Evolutionary conservation across 148 eudicot species (phyloP).

Genomic region (Rhododendron mucronatum): DNA sequence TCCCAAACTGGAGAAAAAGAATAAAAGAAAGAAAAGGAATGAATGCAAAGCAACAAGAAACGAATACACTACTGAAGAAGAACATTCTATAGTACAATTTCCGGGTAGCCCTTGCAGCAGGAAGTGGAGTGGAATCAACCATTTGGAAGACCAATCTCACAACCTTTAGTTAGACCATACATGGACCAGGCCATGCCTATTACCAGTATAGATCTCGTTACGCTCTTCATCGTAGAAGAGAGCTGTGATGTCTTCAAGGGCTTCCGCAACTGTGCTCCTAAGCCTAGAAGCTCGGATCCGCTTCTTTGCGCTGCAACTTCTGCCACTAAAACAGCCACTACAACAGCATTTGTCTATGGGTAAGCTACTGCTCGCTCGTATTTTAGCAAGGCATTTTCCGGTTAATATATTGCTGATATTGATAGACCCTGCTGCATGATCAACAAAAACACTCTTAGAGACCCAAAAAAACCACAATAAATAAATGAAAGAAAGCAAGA

Average conservation of each 20-base stretch:
- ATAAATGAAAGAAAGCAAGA: conserved; percentile 3
- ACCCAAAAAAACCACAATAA: neutral
- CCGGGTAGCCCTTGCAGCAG: neutral
- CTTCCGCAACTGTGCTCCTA: conserved; percentile 70
- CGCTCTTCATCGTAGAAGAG: conserved; percentile 95
- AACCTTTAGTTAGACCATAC: conserved; percentile 87
- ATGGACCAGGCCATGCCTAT: conserved; percentile 83
- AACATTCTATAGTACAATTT: neutral
- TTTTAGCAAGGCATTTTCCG: conserved; percentile 93
- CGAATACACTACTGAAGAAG: neutral
- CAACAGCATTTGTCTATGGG: conserved; percentile 39
- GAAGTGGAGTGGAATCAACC: neutral
- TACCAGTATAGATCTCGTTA: conserved; percentile 94
- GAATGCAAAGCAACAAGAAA: neutral
- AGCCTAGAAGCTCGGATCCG: conserved; percentile 40
- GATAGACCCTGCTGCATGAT: conserved; percentile 75
- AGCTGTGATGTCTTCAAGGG: conserved; percentile 91
- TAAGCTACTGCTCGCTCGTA: conserved; percentile 53
- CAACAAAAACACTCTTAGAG: conserved; percentile 1
- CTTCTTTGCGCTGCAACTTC: conserved; percentile 53
- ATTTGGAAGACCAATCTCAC: conserved; percentile 8
- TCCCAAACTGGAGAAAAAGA: neutral
- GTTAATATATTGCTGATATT: conserved; percentile 93
- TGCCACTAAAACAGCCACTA: conserved; percentile 26
- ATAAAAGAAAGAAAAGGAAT: neutral